phyloP scores from a whole-genome alignment of 2,329 filamentous ascomycete genomes.

The Penicillium brevicompactum region DNA sequence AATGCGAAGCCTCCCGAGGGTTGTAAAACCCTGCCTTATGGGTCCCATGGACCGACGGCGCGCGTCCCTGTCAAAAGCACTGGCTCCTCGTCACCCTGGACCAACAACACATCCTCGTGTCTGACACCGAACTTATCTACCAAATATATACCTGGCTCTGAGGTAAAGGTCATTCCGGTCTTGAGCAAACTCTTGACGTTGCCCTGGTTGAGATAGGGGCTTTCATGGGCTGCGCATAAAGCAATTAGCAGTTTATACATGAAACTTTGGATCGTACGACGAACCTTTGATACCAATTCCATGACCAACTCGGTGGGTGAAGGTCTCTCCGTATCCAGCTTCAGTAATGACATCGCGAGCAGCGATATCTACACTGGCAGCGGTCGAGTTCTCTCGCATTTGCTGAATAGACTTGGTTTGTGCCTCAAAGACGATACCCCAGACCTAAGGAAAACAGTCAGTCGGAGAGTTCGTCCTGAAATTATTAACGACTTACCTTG shows the following conservation, averaged over 20 bases:
- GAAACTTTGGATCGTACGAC: background rate
- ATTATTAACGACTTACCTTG: constrained; percentile 8
- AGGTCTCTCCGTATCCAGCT: constrained; percentile 61
- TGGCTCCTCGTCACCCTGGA: constrained; percentile 56
- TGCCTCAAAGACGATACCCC: constrained; percentile 64
- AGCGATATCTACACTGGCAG: constrained; percentile 63
- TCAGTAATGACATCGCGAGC: constrained; percentile 59
- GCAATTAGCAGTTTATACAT: background rate
- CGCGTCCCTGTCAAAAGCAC: constrained; percentile 58
- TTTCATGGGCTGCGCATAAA: constrained; percentile 54
- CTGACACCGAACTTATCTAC: constrained; percentile 62
- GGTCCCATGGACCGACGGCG: constrained; percentile 57
- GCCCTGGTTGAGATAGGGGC: constrained; percentile 65
- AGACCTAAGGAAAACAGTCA: constrained; percentile 45
- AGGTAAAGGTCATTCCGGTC: constrained; percentile 65
- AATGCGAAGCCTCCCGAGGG: no score
- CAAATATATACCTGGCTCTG: constrained; percentile 65
- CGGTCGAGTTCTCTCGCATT: constrained; percentile 55
- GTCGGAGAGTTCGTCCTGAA: background rate
- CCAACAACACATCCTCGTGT: constrained; percentile 60
- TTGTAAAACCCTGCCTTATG: constrained; percentile 25
- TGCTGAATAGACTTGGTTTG: constrained; percentile 58
- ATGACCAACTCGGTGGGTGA: constrained; percentile 66
- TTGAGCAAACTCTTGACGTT: constrained; percentile 53
- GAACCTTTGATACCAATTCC: constrained; percentile 65